Conservation (phyloP, 2,329 filamentous ascomycete species). For the Herpotrichia juniperi region DNA sequence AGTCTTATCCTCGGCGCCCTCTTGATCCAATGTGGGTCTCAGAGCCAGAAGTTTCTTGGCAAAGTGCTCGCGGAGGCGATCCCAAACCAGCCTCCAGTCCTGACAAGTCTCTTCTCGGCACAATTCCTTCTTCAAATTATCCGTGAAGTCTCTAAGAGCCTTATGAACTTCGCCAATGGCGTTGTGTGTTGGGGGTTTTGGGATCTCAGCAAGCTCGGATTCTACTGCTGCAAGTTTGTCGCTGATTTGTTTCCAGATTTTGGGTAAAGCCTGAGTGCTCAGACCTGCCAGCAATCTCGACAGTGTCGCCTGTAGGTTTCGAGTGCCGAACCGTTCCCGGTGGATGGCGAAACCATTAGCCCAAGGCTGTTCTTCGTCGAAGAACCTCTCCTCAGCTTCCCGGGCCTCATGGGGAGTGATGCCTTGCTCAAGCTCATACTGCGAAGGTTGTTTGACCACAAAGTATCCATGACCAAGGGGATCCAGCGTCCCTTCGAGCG, state of each 20-base stretch:
- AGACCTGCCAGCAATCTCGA: constrained; percentile 56
- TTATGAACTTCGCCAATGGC: constrained; percentile 69
- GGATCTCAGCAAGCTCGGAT: neutral
- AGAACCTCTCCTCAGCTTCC: constrained; percentile 58
- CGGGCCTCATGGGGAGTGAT: constrained; percentile 57
- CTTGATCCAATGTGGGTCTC: neutral
- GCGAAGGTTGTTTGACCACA: constrained; percentile 69
- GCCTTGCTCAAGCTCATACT: constrained; percentile 54
- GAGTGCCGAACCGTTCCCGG: constrained; percentile 58
- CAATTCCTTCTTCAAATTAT: neutral
- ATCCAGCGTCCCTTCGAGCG: constrained; percentile 68
- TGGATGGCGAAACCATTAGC: constrained; percentile 45
- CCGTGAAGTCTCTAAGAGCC: constrained; percentile 63
- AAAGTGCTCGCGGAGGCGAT: neutral
- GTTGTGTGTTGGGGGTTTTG: constrained; percentile 62
- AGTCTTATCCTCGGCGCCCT: neutral
- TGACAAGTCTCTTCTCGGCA: neutral
- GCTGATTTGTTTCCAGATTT: constrained; percentile 52
- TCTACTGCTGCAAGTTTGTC: constrained; percentile 57
- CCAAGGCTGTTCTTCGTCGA: constrained; percentile 55
- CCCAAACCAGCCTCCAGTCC: neutral
- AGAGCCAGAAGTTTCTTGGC: neutral
- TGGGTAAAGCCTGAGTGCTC: constrained; percentile 47
- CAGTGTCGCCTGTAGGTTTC: constrained; percentile 55
- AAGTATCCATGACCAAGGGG: constrained; percentile 77